Evolutionary conservation across 2,329 filamentous ascomycete genomes (phyloP), one percentile per base, ranked within the genome.

Genomic region (Neurospora sp.): DNA sequence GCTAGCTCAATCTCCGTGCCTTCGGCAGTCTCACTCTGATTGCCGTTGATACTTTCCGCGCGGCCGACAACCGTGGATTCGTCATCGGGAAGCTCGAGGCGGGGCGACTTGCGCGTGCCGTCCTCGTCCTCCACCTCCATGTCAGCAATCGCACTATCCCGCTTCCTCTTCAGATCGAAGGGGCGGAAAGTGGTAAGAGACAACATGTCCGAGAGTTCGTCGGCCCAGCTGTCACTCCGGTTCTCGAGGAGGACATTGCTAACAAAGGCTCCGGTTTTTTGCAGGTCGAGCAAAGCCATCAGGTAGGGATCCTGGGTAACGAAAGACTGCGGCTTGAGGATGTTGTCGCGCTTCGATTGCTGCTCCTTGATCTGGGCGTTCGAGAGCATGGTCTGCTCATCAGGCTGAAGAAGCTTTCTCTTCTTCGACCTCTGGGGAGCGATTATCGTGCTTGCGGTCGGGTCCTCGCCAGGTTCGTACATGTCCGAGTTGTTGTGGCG

Each of bases 121-220:
- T 87, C 85, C 68, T 87, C 88, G 67, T 87, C 86, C 66, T 91
- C 89, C 72, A 85, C 87, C 28, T 91, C 92, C 73, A 96, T 86
- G 76, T 95, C 93, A 65, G 91, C 92, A 73, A 96, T 88, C 33
- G 92, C 93, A 75, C 91, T 93, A 77, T 97, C 93, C 37, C 96
- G 90, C 85, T 99, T 99, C 71, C 96, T 88, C 86, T 98, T 99
- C 69, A 95, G 86, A 72, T 97, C 93, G 70, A 89, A 91, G 70
- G 89, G 89, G 72, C 90, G 89, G 17, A 97, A 86, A 15, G 92
- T 86, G 73, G 96, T 92, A 57, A 97, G 84, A 1, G 93, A 97
- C n/a, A 98, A 83, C 76, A 99, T 88, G n/a, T 91, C 93, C 71
- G 92, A 90, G 23, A 99, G 86, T 81, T 99, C 96, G 0, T 95